Conservation (phyloP, 2,329 filamentous ascomycete species). For the Stromatinia cepivora region DNA sequence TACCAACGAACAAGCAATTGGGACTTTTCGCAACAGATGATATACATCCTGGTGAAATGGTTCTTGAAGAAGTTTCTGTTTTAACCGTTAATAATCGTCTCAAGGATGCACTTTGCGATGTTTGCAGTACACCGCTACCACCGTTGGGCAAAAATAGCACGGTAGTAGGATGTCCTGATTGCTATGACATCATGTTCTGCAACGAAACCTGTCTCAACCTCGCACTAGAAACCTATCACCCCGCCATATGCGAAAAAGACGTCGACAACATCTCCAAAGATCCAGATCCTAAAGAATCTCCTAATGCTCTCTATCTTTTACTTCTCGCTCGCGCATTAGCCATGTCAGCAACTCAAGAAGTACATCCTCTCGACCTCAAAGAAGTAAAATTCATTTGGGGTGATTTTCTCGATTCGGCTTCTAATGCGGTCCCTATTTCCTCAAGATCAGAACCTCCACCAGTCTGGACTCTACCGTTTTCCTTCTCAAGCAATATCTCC, state of each 20-base stretch:
- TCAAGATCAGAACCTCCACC: slow-evolving; percentile 58
- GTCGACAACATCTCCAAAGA: slow-evolving; percentile 66
- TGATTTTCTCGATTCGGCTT: slow-evolving; percentile 57
- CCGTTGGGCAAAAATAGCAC: slow-evolving; percentile 50
- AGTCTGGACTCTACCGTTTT: slow-evolving; percentile 72
- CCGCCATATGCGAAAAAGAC: slow-evolving; percentile 65
- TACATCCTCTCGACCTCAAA: slow-evolving; percentile 62
- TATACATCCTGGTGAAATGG: slow-evolving; percentile 71
- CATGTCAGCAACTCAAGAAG: slow-evolving; percentile 60
- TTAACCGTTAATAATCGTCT: slow-evolving; percentile 87
- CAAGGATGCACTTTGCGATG: slow-evolving; percentile 85
- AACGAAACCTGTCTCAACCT: slow-evolving; percentile 57
- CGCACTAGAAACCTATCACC: slow-evolving; percentile 62
- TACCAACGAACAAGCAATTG: slow-evolving; percentile 70
- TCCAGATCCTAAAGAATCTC: slow-evolving; percentile 58
- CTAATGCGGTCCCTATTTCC: slow-evolving; percentile 56
- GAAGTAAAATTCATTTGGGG: slow-evolving; percentile 71
- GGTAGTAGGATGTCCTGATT: slow-evolving; percentile 59
- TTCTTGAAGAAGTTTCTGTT: slow-evolving; percentile 80
- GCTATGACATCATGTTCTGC: slow-evolving; percentile 67
- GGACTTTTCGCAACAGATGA: slow-evolving; percentile 87
- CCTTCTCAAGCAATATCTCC: slow-evolving; percentile 73
- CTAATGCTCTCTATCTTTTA: slow-evolving; percentile 62
- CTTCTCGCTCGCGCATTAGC: slow-evolving; percentile 63
- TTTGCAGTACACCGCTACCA: slow-evolving; percentile 75